These are phyloP conservation scores for Arctostaphylos glauca DNA, from an alignment of 148 eudicot genomes.

Conservation along the genomic window DNA sequence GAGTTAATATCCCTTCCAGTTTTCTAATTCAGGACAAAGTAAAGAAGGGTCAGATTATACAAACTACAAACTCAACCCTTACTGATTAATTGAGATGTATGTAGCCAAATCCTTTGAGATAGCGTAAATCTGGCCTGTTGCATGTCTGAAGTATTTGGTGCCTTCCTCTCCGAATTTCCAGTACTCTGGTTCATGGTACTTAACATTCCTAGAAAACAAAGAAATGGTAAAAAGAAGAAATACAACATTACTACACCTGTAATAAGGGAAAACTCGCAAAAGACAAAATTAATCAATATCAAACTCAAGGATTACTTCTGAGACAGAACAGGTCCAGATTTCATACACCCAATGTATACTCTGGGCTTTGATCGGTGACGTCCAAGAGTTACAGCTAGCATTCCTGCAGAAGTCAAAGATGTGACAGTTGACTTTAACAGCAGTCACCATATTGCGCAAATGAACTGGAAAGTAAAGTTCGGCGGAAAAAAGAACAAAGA, in stretches of 20 bases:
- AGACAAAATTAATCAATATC: background rate
- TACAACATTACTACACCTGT: background rate
- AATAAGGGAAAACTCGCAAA: background rate
- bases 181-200: constrained; percentile 94
- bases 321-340: constrained; percentile 93
- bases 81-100: constrained; percentile 87
- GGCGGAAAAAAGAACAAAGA: background rate
- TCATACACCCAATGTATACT: constrained; percentile 95
- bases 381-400: constrained; percentile 80
- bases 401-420: constrained; percentile 41
- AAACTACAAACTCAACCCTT: constrained; percentile 27
- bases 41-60: background rate
- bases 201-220: constrained; percentile 55
- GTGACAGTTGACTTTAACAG: background rate
- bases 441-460: background rate
- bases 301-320: constrained; percentile 56
- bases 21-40: background rate
- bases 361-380: constrained; percentile 83
- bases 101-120: constrained; percentile 92
- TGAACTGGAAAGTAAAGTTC: background rate
- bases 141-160: constrained; percentile 91
- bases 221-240: background rate
- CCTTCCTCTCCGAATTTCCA: constrained; percentile 99
- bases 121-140: constrained; percentile 97
- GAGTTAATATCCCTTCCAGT: background rate